Percentiles rank a stretch among this genome's conserved stretches.
Conservation (phyloP, 768 basidiomycete species). For the Agrocybe praecox region DNA sequence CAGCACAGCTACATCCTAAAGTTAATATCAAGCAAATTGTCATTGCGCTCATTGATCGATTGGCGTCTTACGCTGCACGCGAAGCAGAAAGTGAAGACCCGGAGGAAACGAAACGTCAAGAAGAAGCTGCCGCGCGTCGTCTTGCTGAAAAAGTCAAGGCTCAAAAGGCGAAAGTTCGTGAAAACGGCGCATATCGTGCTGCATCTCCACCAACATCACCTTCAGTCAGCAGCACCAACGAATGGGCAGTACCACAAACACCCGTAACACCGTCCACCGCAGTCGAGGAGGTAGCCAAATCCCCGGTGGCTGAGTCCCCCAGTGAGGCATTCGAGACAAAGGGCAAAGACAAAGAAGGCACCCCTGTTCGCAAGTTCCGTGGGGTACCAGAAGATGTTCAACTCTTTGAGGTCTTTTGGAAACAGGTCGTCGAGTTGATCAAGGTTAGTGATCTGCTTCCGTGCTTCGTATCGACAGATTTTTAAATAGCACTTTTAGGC, state of each 20-base stretch:
- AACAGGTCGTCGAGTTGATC: slow-evolving; percentile 96
- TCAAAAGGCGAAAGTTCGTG: slow-evolving; percentile 67
- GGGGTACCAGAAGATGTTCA: slow-evolving; percentile 95
- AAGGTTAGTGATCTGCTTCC: slow-evolving; percentile 56
- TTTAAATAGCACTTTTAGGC: slow-evolving; percentile 52
- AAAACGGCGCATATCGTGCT: slow-evolving; percentile 41
- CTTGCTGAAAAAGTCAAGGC: slow-evolving; percentile 84
- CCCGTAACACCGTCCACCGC: slow-evolving; percentile 35
- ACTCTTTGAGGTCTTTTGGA: slow-evolving; percentile 98
- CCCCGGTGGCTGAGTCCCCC: slow-evolving; percentile 23
- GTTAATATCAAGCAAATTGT: slow-evolving; percentile 99
- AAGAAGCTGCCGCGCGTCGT: slow-evolving; percentile 89
- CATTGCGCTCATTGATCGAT: slow-evolving; percentile 93
- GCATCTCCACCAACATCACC: slow-evolving; percentile 40
- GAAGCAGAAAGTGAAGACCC: slow-evolving; percentile 97
- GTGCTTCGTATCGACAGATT: not conserved
- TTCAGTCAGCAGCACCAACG: slow-evolving; percentile 39
- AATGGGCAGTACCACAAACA: slow-evolving; percentile 43
- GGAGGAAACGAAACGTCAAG: slow-evolving; percentile 90
- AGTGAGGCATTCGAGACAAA: slow-evolving; percentile 35
- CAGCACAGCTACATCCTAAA: slow-evolving; percentile 94
- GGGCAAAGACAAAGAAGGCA: slow-evolving; percentile 62
- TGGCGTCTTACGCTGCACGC: slow-evolving; percentile 94
- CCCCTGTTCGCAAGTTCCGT: slow-evolving; percentile 79
- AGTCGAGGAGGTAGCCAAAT: slow-evolving; percentile 33